Evolutionary conservation across 2,329 filamentous ascomycete species (phyloP).

Genomic region (Penicillium rolfsii): DNA sequence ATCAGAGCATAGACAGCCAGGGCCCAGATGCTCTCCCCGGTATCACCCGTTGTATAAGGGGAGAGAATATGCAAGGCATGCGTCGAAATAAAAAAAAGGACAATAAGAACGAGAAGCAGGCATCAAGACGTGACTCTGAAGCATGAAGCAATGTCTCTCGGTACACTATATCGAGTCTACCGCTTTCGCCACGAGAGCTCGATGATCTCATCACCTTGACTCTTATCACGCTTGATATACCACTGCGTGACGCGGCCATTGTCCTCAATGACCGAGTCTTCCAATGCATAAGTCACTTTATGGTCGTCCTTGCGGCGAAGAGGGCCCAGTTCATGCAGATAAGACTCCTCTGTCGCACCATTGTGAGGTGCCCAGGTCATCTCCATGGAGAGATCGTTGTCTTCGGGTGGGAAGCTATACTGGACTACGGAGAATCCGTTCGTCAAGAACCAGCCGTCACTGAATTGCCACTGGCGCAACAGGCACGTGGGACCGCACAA

Average conservation of each 20-base stretch:
- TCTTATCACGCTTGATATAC: slow-evolving; percentile 54
- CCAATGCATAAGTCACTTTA: slow-evolving; percentile 59
- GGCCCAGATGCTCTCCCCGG: neutral
- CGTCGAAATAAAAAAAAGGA: slow-evolving; percentile 3
- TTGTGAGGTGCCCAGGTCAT: slow-evolving; percentile 57
- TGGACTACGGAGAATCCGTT: slow-evolving; percentile 63
- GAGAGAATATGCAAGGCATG: slow-evolving; percentile 9
- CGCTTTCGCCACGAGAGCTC: slow-evolving; percentile 44
- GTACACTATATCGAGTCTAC: slow-evolving; percentile 6
- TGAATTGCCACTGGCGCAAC: slow-evolving; percentile 58
- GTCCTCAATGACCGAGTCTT: slow-evolving; percentile 49
- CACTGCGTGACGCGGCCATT: slow-evolving; percentile 56
- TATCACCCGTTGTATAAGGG: slow-evolving; percentile 2
- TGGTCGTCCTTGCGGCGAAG: slow-evolving; percentile 48
- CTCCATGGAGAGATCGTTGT: slow-evolving; percentile 54
- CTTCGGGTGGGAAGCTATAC: slow-evolving; percentile 52
- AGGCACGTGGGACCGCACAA: slow-evolving; percentile 62
- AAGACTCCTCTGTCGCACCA: slow-evolving; percentile 47
- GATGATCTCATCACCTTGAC: slow-evolving; percentile 43
- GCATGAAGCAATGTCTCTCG: neutral
- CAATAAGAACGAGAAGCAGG: neutral
- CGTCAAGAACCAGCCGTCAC: slow-evolving; percentile 54
- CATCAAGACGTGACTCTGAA: neutral
- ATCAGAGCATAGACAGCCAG: neutral
- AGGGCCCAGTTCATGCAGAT: slow-evolving; percentile 59